Evolutionary conservation across 2,329 filamentous ascomycete species (phyloP).

Genomic region (Escovopsis sp.): DNA sequence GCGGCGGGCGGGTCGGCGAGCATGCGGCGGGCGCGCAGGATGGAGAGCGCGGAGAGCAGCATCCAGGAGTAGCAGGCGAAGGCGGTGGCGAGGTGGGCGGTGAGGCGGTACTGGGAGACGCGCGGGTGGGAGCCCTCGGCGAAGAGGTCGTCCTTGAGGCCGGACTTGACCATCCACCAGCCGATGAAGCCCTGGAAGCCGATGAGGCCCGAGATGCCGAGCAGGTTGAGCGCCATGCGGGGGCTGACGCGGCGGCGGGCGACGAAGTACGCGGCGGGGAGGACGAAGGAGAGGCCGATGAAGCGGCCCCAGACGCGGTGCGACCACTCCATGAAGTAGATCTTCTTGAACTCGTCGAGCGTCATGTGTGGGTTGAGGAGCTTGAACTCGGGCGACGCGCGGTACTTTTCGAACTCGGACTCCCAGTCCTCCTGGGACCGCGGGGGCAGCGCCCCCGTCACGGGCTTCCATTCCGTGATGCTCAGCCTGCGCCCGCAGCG

Average conservation of each 20-base stretch:
- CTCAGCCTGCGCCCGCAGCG: conserved; percentile 51
- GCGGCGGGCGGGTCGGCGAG: conserved; percentile 54
- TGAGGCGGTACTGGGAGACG: conserved; percentile 86
- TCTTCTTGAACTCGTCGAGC: conserved; percentile 88
- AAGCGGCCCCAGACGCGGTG: conserved; percentile 90
- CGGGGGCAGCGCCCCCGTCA: conserved; percentile 82
- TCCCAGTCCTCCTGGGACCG: conserved; percentile 72
- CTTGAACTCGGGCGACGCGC: conserved; percentile 81
- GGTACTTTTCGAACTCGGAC: conserved; percentile 84
- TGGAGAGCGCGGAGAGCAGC: conserved; percentile 74
- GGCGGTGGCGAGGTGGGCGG: conserved; percentile 76
- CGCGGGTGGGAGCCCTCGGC: conserved; percentile 79
- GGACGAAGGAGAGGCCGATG: conserved; percentile 76
- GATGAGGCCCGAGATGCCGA: conserved; percentile 76
- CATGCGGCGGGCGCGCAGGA: conserved; percentile 57
- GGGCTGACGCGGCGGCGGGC: conserved; percentile 62
- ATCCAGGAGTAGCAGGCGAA: conserved; percentile 92
- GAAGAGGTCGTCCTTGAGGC: conserved; percentile 90
- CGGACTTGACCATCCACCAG: conserved; percentile 99
- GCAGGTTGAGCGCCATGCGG: conserved; percentile 61
- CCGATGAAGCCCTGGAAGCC: conserved; percentile 91
- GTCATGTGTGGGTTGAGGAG: conserved; percentile 88
- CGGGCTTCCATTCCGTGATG: conserved; percentile 97
- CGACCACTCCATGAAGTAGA: conserved; percentile 99
- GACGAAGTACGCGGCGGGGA: conserved; percentile 82